Percentiles rank a stretch among this genome's conserved stretches.
These are phyloP conservation scores for Penicillium paradoxum DNA, from an alignment of 495 filamentous ascomycete genomes.

Conservation along the genomic window DNA sequence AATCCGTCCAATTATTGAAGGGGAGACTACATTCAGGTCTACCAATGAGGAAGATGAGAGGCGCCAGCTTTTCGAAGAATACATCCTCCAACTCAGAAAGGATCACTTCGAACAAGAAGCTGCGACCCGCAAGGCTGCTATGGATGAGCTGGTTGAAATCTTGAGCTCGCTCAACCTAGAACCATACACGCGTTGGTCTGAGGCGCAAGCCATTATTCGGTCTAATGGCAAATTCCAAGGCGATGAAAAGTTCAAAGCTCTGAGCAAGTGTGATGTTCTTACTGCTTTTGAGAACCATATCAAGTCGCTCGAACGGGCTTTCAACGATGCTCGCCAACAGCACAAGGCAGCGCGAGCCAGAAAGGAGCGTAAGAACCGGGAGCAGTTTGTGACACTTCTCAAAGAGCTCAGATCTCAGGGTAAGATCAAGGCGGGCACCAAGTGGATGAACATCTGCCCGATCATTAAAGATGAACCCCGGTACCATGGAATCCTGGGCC, in stretches of 20 bases:
- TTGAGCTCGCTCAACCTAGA: slow-evolving; percentile 82
- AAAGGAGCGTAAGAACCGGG: slow-evolving; percentile 78
- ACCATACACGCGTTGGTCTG: slow-evolving; percentile 92
- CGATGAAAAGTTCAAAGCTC: slow-evolving; percentile 82
- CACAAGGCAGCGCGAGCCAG: slow-evolving; percentile 76
- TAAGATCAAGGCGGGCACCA: slow-evolving; percentile 84
- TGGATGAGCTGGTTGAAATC: slow-evolving; percentile 76
- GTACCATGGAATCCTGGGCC: slow-evolving; percentile 80
- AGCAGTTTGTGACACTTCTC: slow-evolving; percentile 70
- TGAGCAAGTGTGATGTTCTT: slow-evolving; percentile 86
- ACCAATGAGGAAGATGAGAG: slow-evolving; percentile 85
- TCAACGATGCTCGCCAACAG: slow-evolving; percentile 83
- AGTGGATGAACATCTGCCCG: slow-evolving; percentile 82
- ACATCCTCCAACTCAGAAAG: slow-evolving; percentile 78
- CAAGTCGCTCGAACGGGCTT: slow-evolving; percentile 80
- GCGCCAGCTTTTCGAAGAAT: slow-evolving; percentile 91
- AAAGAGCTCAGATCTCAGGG: slow-evolving; percentile 66
- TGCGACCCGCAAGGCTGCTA: slow-evolving; percentile 67
- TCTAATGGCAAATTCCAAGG: slow-evolving; percentile 73
- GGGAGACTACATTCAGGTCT: slow-evolving; percentile 90
- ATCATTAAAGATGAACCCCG: slow-evolving; percentile 75
- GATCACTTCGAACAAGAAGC: slow-evolving; percentile 68
- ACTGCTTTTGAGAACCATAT: slow-evolving; percentile 93
- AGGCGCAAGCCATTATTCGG: slow-evolving; percentile 78
- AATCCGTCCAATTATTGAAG: slow-evolving; percentile 88